A percentile compares a stretch with the other conserved stretches of the same genome.
phyloP scores from a whole-genome alignment of 805 yeast genomes.

The Ogataea trehaloabstinens region DNA sequence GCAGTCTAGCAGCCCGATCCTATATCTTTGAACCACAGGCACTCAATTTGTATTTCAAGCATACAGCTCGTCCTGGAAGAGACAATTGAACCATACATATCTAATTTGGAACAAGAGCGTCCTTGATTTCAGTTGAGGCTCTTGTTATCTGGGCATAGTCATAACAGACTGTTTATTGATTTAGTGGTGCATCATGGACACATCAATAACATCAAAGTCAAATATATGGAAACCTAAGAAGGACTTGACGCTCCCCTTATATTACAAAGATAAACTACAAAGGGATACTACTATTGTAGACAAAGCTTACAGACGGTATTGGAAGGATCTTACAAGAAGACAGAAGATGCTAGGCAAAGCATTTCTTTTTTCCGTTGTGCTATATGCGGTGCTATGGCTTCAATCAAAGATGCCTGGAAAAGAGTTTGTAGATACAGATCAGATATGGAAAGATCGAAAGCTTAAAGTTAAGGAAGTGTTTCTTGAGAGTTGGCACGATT shows the following conservation, averaged over 20 bases:
- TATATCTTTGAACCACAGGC: too few species aligned
- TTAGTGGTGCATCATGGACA: neutral
- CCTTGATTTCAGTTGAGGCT: too few species aligned
- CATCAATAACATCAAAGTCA: constrained; percentile 7
- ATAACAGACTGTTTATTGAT: too few species aligned
- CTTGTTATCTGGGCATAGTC: too few species aligned
- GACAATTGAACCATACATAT: too few species aligned
- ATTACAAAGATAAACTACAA: constrained; percentile 50
- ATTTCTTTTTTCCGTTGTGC: constrained; percentile 36
- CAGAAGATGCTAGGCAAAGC: constrained; percentile 43
- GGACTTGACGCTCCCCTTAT: constrained; percentile 41
- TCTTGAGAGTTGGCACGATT: constrained; percentile 73
- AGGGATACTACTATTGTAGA: constrained; percentile 15
- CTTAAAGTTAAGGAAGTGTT: constrained; percentile 65
- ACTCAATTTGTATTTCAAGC: too few species aligned
- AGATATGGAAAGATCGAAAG: constrained; percentile 49
- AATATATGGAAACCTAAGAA: constrained; percentile 24
- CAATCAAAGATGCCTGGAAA: constrained; percentile 15
- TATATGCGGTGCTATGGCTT: constrained; percentile 41
- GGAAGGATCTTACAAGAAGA: constrained; percentile 17
- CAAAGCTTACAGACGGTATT: constrained; percentile 11
- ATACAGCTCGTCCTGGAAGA: too few species aligned
- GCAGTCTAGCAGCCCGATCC: too few species aligned
- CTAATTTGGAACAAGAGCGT: too few species aligned
- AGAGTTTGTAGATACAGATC: constrained; percentile 6